A percentile compares a stretch with the other conserved stretches of the same genome.
Evolutionary conservation across 345 rosid genomes (phyloP).

Genomic region (Fremontodendron californicum): DNA sequence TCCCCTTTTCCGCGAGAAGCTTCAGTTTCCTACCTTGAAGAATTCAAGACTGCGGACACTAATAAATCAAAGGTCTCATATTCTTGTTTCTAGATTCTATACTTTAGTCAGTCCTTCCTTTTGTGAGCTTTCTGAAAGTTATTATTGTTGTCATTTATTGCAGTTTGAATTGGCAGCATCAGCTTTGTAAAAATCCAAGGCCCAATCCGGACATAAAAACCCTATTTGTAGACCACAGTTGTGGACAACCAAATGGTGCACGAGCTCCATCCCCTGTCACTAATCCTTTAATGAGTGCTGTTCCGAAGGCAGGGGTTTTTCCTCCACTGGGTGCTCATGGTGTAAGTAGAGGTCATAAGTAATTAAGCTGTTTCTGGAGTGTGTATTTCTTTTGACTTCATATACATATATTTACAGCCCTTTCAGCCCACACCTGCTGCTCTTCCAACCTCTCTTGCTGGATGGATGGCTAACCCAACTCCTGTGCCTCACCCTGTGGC

Average conservation of each 20-base stretch:
- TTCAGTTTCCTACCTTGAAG: slow-evolving; percentile 77
- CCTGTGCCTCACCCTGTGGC: slow-evolving; percentile 65
- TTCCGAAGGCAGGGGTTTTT: slow-evolving; percentile 58
- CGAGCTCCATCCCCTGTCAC: slow-evolving; percentile 74
- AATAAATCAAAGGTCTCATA: slow-evolving; percentile 70
- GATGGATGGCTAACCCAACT: slow-evolving; percentile 80
- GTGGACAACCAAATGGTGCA: slow-evolving; percentile 72
- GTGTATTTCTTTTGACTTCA: slow-evolving; percentile 18
- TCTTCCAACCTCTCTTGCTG: slow-evolving; percentile 62
- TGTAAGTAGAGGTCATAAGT: slow-evolving; percentile 30
- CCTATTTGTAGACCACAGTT: slow-evolving; percentile 73
- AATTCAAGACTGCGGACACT: slow-evolving; percentile 75
- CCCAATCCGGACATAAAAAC: slow-evolving; percentile 76
- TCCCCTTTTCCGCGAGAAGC: slow-evolving; percentile 86
- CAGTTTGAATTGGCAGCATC: slow-evolving; percentile 93
- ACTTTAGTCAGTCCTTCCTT: neutral
- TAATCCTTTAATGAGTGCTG: slow-evolving; percentile 62
- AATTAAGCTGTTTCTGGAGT: slow-evolving; percentile 9
- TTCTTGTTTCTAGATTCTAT: slow-evolving; percentile 10
- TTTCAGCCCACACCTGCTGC: slow-evolving; percentile 66
- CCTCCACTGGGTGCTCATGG: slow-evolving; percentile 62
- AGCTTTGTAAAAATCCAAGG: slow-evolving; percentile 80
- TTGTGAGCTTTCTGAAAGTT: slow-evolving; percentile 14
- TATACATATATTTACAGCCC: slow-evolving; percentile 41
- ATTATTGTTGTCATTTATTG: slow-evolving; percentile 17